A percentile compares a stretch with the other conserved stretches of the same genome.
Evolutionary conservation across 768 basidiomycete species (phyloP).

Genomic region (Mycena kentingensis): DNA sequence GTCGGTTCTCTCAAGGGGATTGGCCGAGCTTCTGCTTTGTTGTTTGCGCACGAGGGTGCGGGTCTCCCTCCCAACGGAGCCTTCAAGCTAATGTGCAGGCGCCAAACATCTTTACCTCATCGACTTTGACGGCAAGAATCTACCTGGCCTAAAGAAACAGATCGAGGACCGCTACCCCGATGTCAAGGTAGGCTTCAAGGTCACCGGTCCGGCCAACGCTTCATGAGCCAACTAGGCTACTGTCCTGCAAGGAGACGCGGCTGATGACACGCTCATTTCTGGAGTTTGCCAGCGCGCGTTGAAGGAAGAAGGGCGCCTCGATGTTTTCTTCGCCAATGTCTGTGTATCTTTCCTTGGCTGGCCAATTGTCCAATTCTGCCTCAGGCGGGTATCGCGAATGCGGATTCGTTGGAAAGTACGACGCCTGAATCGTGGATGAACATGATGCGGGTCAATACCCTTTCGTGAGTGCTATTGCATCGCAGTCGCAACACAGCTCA

Average conservation of each 20-base stretch:
- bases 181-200: conserved; percentile 62
- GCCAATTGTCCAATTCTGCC: conserved; percentile 38
- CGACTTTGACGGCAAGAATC: conserved; percentile 64
- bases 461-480: conserved; percentile 43
- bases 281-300: conserved; percentile 71
- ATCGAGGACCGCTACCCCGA: conserved; percentile 70
- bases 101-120: conserved; percentile 77
- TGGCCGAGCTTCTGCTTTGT: conserved; percentile 73
- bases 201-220: background rate
- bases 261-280: conserved; percentile 71
- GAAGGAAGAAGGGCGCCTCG: conserved; percentile 81
- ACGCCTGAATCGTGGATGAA: conserved; percentile 71
- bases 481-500: background rate
- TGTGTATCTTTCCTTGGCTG: conserved; percentile 23
- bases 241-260: conserved; percentile 77
- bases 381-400: conserved; percentile 76
- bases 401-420: conserved; percentile 48
- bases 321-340: conserved; percentile 96
- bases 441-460: conserved; percentile 72
- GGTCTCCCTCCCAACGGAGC: no score
- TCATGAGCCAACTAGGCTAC: conserved; percentile 62
- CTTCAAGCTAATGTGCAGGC: no score
- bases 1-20: conserved; percentile 87
- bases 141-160: conserved; percentile 70
- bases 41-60: conserved; percentile 80